Evolutionary conservation across 257 asterid genomes (phyloP).

Genomic region (Pogostemon cablin): DNA sequence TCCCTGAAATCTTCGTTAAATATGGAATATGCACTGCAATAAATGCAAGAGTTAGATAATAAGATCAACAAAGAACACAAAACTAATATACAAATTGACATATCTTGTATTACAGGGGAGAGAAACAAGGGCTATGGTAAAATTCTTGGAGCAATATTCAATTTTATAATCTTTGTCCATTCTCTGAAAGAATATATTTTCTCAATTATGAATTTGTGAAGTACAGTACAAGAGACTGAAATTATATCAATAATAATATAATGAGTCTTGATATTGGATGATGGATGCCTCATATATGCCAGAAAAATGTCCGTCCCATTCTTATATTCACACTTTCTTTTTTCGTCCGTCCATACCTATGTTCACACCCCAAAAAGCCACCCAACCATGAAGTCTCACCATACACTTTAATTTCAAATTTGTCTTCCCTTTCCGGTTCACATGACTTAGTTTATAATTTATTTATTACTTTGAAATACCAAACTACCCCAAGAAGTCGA

Average conservation of each 20-base stretch:
- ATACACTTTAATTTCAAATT: too few relatives aligned
- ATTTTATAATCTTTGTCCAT: not conserved
- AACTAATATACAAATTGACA: not conserved
- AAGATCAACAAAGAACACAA: not conserved
- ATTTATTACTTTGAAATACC: too few relatives aligned
- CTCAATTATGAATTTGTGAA: slow-evolving; percentile 12
- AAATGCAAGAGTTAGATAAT: slow-evolving; percentile 22
- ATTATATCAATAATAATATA: not conserved
- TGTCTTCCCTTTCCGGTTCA: too few relatives aligned
- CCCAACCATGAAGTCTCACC: too few relatives aligned
- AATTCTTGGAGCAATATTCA: slow-evolving; percentile 9
- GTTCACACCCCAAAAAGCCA: too few relatives aligned
- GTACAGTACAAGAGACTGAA: not conserved
- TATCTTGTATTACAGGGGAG: not conserved
- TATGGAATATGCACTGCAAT: slow-evolving; percentile 87
- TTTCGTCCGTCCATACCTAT: too few relatives aligned
- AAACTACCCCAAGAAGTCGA: too few relatives aligned
- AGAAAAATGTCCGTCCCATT: not conserved
- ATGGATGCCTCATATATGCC: not conserved
- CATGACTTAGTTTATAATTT: too few relatives aligned
- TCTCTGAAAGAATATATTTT: slow-evolving; percentile 3
- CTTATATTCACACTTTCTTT: too few relatives aligned
- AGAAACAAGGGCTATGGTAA: not conserved
- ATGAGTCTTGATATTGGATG: not conserved
- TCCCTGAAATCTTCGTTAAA: slow-evolving; percentile 93